Percentiles rank a stretch among this genome's conserved stretches.
Evolutionary conservation across 495 filamentous ascomycete genomes (phyloP).

Genomic region (Aspergillus conjunctus): DNA sequence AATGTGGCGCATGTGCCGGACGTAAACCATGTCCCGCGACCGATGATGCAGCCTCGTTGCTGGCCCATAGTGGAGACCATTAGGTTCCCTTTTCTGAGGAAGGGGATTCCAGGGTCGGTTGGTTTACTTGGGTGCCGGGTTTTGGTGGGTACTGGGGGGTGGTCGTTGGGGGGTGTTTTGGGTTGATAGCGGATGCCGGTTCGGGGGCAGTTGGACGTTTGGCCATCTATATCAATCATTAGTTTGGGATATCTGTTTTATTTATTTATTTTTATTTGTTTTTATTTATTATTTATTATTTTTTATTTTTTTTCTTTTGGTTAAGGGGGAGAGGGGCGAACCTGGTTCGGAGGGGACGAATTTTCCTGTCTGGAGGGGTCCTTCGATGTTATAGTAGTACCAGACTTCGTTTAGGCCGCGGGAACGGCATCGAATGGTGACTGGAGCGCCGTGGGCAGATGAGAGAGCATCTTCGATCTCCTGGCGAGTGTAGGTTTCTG

Average conservation of each 20-base stretch:
- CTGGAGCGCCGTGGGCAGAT: conserved; percentile 61
- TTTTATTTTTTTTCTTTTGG: background rate
- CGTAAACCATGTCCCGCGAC: conserved; percentile 67
- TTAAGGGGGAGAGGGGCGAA: conserved; percentile 25
- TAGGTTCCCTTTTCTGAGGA: conserved; percentile 60
- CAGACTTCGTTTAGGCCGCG: conserved; percentile 73
- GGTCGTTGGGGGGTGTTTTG: conserved; percentile 48
- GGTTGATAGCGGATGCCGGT: conserved; percentile 67
- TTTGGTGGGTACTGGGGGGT: conserved; percentile 37
- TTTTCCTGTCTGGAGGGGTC: conserved; percentile 71
- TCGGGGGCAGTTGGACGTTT: conserved; percentile 62
- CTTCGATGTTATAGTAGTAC: conserved; percentile 82
- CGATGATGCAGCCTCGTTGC: conserved; percentile 69
- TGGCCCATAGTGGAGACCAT: conserved; percentile 55
- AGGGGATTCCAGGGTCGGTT: conserved; percentile 47
- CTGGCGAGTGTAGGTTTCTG: conserved; percentile 57
- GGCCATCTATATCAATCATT: conserved; percentile 48
- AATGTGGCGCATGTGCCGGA: conserved; percentile 72
- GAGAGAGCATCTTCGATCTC: conserved; percentile 68
- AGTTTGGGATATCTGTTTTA: too few relatives aligned
- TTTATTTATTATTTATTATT: background rate
- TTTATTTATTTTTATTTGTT: background rate
- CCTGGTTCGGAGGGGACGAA: conserved; percentile 68
- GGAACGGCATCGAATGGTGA: conserved; percentile 67
- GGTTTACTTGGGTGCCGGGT: conserved; percentile 39